Evolutionary conservation across 2,329 filamentous ascomycete genomes (phyloP).

Genomic region (Phyllosticta citribraziliensis): DNA sequence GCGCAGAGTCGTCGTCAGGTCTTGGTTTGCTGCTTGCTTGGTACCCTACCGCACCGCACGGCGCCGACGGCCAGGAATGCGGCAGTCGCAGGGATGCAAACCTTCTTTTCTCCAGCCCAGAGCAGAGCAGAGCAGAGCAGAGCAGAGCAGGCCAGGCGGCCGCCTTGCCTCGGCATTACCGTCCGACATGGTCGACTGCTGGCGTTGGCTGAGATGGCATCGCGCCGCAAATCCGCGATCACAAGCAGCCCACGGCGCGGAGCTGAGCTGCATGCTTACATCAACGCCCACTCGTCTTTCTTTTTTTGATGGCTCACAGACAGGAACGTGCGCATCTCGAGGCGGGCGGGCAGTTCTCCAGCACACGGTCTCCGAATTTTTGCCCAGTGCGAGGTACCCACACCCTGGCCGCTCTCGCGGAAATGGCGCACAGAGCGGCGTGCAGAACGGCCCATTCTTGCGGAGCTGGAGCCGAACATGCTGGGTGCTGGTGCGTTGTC

Average conservation of each 20-base stretch:
- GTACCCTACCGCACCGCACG: neutral
- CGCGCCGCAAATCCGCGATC: constrained; percentile 1
- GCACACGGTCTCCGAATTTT: neutral
- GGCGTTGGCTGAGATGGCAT: constrained; percentile 1
- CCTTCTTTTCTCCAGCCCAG: constrained; percentile 3
- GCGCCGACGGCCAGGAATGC: neutral
- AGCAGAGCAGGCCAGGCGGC: neutral
- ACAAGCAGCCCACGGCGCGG: constrained; percentile 3
- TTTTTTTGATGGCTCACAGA: neutral
- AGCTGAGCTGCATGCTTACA: constrained; percentile 6
- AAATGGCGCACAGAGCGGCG: neutral
- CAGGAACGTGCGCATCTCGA: neutral
- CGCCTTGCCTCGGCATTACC: constrained; percentile 9
- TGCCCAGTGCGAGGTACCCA: neutral
- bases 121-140: neutral
- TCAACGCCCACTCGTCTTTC: constrained; percentile 5
- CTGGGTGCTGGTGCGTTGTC: neutral
- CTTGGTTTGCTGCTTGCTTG: constrained; percentile 1
- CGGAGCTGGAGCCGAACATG: neutral
- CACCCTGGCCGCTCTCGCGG: neutral
- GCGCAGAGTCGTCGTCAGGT: constrained; percentile 1
- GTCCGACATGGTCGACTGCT: neutral
- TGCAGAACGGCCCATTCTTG: neutral
- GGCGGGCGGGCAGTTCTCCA: neutral
- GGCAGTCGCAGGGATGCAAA: constrained; percentile 4